Base-by-base conservation (phyloP, 495 filamentous ascomycete species). In the Geoglossum glabrum region DNA sequence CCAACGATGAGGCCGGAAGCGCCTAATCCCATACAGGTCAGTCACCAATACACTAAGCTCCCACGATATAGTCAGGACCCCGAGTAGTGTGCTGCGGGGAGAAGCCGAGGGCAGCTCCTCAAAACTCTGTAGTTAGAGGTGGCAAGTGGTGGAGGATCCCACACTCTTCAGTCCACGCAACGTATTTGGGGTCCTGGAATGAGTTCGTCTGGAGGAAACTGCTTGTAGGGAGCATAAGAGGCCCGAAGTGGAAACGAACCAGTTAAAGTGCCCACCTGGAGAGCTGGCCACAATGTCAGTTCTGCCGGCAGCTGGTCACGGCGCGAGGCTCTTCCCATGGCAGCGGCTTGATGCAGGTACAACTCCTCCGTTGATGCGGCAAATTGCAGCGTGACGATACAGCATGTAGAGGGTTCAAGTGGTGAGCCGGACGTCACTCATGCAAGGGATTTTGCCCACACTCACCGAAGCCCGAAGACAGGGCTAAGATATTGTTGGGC, bases 1-100 rank as follows among this genome's bases (percentile, higher is more conserved):
- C 90, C 89, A 57, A 81, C 69, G 27, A 90, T 62, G 27, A 88
- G 62, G n/a, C 90, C 92, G 38, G 77, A 71, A 54, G 73, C 70
- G 59, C 85, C 87, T 93, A 34, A 4, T 25, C n/a, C 19, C 19
- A 30, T 30, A 10, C 2, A 23, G 31, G 36, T 36, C 23, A 45
- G 54, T 19, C 25, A 27, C 36, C 36, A 45, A 21, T 45, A 45
- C 40, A 13, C 17, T 21, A 45, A 45, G n/a, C 40, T 45, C 23
- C 3, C 40, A 21, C 10, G 10, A 4, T 45, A 19, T 45, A 21
- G n/a, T 40, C n/a, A 9, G 10, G 3, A 13, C n/a, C 40, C 23
- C 23, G n/a, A 45, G 5, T 17, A 10, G 4, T 45, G 40, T 19
- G 40, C 13, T 45, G n/a, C 40, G 6, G n/a, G 23, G 10, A 45